A percentile compares a stretch with the other conserved stretches of the same genome.
Evolutionary conservation across 1,284 basidiomycete genomes (phyloP).

Genomic region (Irpex rosettiformis): DNA sequence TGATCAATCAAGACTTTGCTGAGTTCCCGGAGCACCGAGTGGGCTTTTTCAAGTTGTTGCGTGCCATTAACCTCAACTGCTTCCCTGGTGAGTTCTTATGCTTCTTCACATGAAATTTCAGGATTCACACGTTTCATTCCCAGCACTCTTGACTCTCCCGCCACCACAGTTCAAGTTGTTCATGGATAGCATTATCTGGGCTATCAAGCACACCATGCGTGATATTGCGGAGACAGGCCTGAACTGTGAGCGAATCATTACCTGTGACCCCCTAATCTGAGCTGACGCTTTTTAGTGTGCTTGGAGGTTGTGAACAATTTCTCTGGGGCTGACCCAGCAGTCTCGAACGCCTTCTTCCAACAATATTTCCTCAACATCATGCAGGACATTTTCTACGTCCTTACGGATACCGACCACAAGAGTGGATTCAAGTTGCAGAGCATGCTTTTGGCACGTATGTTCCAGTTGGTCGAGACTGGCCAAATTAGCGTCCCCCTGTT

Average conservation of each 20-base stretch:
- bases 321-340: constrained; percentile 73
- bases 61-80: constrained; percentile 92
- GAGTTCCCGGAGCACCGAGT: constrained; percentile 98
- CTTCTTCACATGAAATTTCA: not conserved
- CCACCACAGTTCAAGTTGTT: constrained; percentile 96
- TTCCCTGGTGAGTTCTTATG: constrained; percentile 73
- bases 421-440: constrained; percentile 94
- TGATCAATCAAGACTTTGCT: constrained; percentile 99
- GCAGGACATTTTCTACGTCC: constrained; percentile 96
- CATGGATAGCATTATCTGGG: constrained; percentile 99
- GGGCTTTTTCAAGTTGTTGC: constrained; percentile 95
- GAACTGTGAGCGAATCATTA: constrained; percentile 56
- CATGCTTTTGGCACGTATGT: constrained; percentile 87
- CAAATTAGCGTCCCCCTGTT: constrained; percentile 84
- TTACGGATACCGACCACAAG: constrained; percentile 99
- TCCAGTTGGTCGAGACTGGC: constrained; percentile 88
- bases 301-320: constrained; percentile 97
- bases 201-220: constrained; percentile 99
- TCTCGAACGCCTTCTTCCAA: constrained; percentile 79
- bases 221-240: constrained; percentile 97
- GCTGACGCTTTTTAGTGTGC: constrained; percentile 59
- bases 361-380: constrained; percentile 93
- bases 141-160: constrained; percentile 84
- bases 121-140: not conserved
- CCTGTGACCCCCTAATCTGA: constrained; percentile 2